Conservation (phyloP, 495 filamentous ascomycete genomes). For the Aspergillus avenaceus region DNA sequence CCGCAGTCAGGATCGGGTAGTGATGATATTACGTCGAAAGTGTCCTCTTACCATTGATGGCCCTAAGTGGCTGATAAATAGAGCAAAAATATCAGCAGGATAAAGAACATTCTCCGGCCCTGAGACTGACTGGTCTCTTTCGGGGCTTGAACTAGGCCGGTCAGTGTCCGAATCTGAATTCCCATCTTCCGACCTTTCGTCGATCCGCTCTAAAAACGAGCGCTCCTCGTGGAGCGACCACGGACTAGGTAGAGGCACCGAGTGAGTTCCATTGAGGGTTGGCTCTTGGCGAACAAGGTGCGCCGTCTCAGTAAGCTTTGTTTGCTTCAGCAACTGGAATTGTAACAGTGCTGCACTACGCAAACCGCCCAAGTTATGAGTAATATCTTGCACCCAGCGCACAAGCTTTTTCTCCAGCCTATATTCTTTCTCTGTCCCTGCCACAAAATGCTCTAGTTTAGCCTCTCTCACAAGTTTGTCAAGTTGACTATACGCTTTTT, state of each 20-base stretch:
- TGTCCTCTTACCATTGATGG: slow-evolving; percentile 70
- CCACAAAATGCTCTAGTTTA: slow-evolving; percentile 83
- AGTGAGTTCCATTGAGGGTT: slow-evolving; percentile 7
- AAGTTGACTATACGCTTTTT: slow-evolving; percentile 64
- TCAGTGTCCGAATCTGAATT: slow-evolving; percentile 36
- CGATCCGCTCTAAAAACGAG: slow-evolving; percentile 55
- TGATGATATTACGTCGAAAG: neutral
- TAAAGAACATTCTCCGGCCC: slow-evolving; percentile 30
- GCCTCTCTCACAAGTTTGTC: slow-evolving; percentile 81
- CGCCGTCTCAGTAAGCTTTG: slow-evolving; percentile 24
- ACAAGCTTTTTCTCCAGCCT: slow-evolving; percentile 73
- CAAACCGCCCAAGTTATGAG: slow-evolving; percentile 87
- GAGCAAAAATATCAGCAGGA: slow-evolving; percentile 76
- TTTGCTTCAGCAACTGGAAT: slow-evolving; percentile 73
- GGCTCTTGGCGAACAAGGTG: slow-evolving; percentile 7
- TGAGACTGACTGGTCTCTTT: slow-evolving; percentile 9
- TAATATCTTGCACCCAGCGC: slow-evolving; percentile 78
- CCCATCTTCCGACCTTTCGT: slow-evolving; percentile 62
- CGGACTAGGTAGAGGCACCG: slow-evolving; percentile 21
- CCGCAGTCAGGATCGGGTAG: slow-evolving; percentile 13
- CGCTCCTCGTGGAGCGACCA: slow-evolving; percentile 38
- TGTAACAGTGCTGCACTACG: slow-evolving; percentile 86
- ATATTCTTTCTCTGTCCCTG: slow-evolving; percentile 81
- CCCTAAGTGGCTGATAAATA: slow-evolving; percentile 82
- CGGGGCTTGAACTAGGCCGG: slow-evolving; percentile 10